Base-by-base conservation (phyloP, 352 stramenopile species). In the Phytophthora pistaciae region DNA sequence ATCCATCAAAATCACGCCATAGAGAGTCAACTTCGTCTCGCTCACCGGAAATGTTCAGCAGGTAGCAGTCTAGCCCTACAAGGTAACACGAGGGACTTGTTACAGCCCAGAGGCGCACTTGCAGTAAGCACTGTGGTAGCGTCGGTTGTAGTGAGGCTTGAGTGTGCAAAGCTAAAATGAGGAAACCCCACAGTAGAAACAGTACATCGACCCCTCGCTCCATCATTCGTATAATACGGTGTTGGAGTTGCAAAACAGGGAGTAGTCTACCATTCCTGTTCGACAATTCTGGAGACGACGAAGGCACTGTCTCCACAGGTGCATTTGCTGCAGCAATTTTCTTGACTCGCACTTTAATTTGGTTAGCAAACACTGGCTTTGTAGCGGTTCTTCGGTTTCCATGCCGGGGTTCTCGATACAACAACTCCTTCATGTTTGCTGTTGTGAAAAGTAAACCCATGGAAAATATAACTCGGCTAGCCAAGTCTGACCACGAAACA, bases 11-110 rank as follows among this genome's bases (percentile, higher is more conserved):
- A 5, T 52, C 27, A 9, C 48, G n/a, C 38, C 74, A 71, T n/a
- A 75, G 56, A 0, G 2, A 16, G 1, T 50, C 40, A 8, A 80
- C 46, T 63, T 80, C 50, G 11, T 62, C 11, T 3, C 29, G 61
- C n/a, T 20, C 21, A 5, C 42, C 61, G n/a, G 60, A 50, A 25
- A 77, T 74, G 0, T 57, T 60, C 0, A 72, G 50, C 1, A 18
- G 27, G 9, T 80, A 40, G 44, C 80, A 88, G 36, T 81, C 68
- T n/a, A 85, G 60, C 6, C 66, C 55, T 5, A 84, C 57, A 1
- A 73, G 29, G 53, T 73, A 78, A 52, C 80, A 88, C 13, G 75
- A 78, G 5, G 66, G 61, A 25, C 18, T 23, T 23, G 44, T 3
- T 13, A 23, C n/a, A 14, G 6, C 44, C 44, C 44, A 52, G 44